A percentile compares a stretch with the other conserved stretches of the same genome.
Evolutionary conservation across 257 asterid genomes (phyloP).

Genomic region (Penstemon newberryi): DNA sequence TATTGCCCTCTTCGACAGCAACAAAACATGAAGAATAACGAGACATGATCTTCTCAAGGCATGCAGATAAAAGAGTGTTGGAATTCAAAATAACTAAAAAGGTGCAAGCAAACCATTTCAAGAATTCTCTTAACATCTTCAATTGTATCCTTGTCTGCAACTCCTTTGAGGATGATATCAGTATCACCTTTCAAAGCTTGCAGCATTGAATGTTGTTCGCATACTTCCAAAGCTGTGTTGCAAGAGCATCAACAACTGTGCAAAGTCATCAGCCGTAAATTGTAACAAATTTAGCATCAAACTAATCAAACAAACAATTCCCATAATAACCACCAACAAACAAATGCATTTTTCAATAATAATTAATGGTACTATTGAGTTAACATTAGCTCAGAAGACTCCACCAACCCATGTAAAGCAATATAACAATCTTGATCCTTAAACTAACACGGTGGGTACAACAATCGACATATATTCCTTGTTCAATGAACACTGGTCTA

Average conservation of each 20-base stretch:
- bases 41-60: slow-evolving; percentile 1
- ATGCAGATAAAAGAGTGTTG: not conserved
- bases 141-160: slow-evolving; percentile 50
- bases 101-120: slow-evolving; percentile 64
- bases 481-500: not conserved
- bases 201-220: slow-evolving; percentile 37
- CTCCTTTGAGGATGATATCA: slow-evolving; percentile 50
- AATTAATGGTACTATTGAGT: not conserved
- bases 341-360: not conserved
- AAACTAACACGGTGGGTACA: not conserved
- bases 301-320: not conserved
- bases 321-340: not conserved
- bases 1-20: not conserved
- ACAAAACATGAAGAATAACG: not conserved
- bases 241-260: slow-evolving; percentile 50
- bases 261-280: slow-evolving; percentile 35
- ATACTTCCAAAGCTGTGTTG: slow-evolving; percentile 58
- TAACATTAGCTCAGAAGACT: slow-evolving; percentile 3
- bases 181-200: slow-evolving; percentile 62
- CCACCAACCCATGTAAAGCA: not conserved
- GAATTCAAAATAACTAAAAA: slow-evolving; percentile 19
- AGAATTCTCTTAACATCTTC: slow-evolving; percentile 73
- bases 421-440: not conserved
- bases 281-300: slow-evolving; percentile 28
- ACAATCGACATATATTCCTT: not conserved